A percentile compares a stretch with the other conserved stretches of the same genome.
Conservation (phyloP, 2,329 filamentous ascomycete genomes). For the Ceratocystis colombiana region DNA sequence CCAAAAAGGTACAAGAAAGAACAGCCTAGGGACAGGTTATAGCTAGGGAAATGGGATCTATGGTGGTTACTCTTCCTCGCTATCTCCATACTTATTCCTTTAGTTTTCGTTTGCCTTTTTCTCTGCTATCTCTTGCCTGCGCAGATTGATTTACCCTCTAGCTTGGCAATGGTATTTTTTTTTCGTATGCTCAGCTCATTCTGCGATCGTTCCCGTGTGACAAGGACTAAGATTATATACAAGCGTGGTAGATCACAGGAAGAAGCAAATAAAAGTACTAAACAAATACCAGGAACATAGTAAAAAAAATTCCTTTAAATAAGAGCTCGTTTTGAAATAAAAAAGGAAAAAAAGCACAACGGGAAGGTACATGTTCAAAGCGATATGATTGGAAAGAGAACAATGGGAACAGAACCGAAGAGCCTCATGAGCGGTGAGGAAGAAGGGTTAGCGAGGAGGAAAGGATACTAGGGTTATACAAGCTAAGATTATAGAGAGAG, state of each 20-base stretch:
- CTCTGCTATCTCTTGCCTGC: background rate
- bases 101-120: background rate
- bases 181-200: constrained; percentile 5
- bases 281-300: no score
- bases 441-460: background rate
- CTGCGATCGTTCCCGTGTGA: constrained; percentile 7
- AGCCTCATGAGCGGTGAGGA: background rate
- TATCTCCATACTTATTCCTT: background rate
- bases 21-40: background rate
- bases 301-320: no score
- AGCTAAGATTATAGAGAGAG: no score
- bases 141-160: background rate
- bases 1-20: background rate
- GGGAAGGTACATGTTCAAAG: background rate
- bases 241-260: background rate
- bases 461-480: background rate
- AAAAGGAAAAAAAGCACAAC: background rate
- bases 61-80: background rate
- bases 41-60: background rate
- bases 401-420: background rate
- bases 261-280: background rate
- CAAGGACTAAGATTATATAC: background rate
- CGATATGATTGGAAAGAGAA: background rate
- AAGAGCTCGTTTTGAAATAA: background rate
- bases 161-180: background rate